Percentiles rank a stretch among this genome's conserved stretches.
Conservation (phyloP, 2,329 filamentous ascomycete genomes). For the Phaeosphaeriaceae sp. region DNA sequence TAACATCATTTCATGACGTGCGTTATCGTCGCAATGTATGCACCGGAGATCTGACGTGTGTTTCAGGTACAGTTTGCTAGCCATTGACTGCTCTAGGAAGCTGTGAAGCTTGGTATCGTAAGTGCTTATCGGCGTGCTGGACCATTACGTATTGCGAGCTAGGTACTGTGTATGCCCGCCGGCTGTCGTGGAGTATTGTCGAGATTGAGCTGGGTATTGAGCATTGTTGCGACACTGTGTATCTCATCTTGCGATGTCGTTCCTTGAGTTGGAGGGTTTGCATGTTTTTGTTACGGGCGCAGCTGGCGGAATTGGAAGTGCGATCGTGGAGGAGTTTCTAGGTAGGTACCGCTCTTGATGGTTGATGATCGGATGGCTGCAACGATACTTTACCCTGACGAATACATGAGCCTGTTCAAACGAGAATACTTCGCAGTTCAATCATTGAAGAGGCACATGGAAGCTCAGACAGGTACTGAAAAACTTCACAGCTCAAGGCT, state of each 20-base stretch:
- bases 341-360: slow-evolving; percentile 42
- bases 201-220: neutral
- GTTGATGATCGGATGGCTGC: neutral
- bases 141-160: slow-evolving; percentile 6
- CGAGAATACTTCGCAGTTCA: neutral
- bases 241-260: slow-evolving; percentile 46
- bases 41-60: neutral
- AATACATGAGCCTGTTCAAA: neutral
- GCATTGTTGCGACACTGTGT: too few species aligned
- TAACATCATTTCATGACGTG: neutral
- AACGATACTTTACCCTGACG: neutral
- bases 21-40: neutral
- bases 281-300: slow-evolving; percentile 65
- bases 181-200: neutral
- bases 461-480: slow-evolving; percentile 5
- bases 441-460: neutral
- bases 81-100: slow-evolving; percentile 6
- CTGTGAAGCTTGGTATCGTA: slow-evolving; percentile 8
- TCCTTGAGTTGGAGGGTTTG: slow-evolving; percentile 56
- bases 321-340: slow-evolving; percentile 61
- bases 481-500: slow-evolving; percentile 55
- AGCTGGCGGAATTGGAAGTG: slow-evolving; percentile 60
- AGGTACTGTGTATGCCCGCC: too few species aligned
- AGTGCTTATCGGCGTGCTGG: slow-evolving; percentile 11
- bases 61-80: neutral